These are phyloP conservation scores for Colletotrichum siamense DNA, from an alignment of 2,329 filamentous ascomycete genomes.

Conservation along the genomic window DNA sequence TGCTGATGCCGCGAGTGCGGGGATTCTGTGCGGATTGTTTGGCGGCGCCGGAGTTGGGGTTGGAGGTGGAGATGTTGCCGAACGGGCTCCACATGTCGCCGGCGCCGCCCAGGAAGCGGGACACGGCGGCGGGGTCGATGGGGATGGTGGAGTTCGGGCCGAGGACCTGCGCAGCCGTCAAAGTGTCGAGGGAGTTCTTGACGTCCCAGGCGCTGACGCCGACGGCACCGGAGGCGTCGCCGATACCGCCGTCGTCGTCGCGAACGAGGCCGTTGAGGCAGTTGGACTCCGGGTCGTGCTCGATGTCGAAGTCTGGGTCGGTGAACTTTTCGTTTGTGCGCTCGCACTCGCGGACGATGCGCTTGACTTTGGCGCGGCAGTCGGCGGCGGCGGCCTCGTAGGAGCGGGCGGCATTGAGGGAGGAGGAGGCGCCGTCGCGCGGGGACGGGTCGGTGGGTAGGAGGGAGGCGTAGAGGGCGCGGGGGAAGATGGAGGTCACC, in stretches of 20 bases:
- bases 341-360: slow-evolving; percentile 45
- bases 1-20: neutral
- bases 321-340: slow-evolving; percentile 51
- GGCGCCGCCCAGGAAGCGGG: slow-evolving; percentile 22
- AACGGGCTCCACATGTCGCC: neutral
- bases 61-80: neutral
- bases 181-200: slow-evolving; percentile 27
- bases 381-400: slow-evolving; percentile 46
- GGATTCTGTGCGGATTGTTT: neutral
- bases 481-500: slow-evolving; percentile 50
- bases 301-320: slow-evolving; percentile 50
- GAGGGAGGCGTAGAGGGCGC: slow-evolving; percentile 40
- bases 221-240: neutral
- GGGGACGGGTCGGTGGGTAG: slow-evolving; percentile 26
- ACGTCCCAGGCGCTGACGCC: slow-evolving; percentile 25
- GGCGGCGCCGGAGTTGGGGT: neutral
- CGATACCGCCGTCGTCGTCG: neutral
- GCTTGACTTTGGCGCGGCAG: slow-evolving; percentile 44
- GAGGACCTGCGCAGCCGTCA: slow-evolving; percentile 26
- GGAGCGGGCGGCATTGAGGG: slow-evolving; percentile 51
- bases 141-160: slow-evolving; percentile 23
- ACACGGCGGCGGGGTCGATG: slow-evolving; percentile 24
- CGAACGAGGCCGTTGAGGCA: slow-evolving; percentile 39
- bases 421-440: slow-evolving; percentile 42
- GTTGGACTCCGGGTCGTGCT: slow-evolving; percentile 39